Evolutionary conservation across 2,329 filamentous ascomycete species (phyloP).

Genomic region (Xylaria sp.): DNA sequence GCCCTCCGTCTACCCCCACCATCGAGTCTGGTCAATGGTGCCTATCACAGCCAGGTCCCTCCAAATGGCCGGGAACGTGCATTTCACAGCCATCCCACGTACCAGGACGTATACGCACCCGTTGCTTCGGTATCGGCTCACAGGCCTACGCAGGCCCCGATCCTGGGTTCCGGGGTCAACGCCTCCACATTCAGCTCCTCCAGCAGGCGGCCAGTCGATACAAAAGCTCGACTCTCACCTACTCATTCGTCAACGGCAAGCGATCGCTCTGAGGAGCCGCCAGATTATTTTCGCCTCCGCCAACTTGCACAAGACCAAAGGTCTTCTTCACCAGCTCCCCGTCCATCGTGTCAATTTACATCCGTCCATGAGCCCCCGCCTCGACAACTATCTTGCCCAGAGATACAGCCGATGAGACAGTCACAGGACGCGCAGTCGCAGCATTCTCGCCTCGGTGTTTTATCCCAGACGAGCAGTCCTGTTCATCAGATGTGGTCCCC

Average conservation of each 20-base stretch:
- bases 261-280: conserved; percentile 40
- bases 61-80: conserved; percentile 40
- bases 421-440: conserved; percentile 37
- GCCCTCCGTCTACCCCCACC: conserved; percentile 46
- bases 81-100: conserved; percentile 38
- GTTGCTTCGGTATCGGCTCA: conserved; percentile 39
- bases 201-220: conserved; percentile 37
- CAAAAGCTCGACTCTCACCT: conserved; percentile 38
- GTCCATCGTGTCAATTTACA: conserved; percentile 36
- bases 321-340: conserved; percentile 38
- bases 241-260: conserved; percentile 40
- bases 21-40: conserved; percentile 44
- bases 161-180: conserved; percentile 34
- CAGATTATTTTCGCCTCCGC: conserved; percentile 39
- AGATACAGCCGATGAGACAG: conserved; percentile 38
- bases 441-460: conserved; percentile 36
- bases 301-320: conserved; percentile 39
- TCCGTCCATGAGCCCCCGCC: conserved; percentile 33
- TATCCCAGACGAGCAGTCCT: conserved; percentile 37
- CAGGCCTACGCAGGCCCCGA: conserved; percentile 39
- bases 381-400: conserved; percentile 36
- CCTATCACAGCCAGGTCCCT: conserved; percentile 37
- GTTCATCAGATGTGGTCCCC: conserved; percentile 42
- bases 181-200: conserved; percentile 36
- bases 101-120: conserved; percentile 41